A percentile compares a stretch with the other conserved stretches of the same genome.
These are phyloP conservation scores for Termitomyces sp. DNA, from an alignment of 768 basidiomycete species.

Conservation along the genomic window DNA sequence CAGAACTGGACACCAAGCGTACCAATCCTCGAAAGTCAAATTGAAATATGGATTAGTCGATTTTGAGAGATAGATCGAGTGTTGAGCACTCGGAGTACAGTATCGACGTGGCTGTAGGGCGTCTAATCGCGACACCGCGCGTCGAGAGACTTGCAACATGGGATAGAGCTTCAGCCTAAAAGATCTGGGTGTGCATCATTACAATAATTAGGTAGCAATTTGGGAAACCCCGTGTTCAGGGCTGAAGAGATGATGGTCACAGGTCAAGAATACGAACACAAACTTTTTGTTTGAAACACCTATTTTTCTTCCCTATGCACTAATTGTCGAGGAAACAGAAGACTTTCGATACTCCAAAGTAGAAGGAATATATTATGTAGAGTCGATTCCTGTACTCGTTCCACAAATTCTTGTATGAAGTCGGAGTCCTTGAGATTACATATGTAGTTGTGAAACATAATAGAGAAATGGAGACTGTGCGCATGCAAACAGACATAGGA, in stretches of 20 bases:
- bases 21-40: constrained; percentile 90
- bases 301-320: too few relatives aligned
- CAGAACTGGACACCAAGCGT: background rate
- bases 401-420: too few relatives aligned
- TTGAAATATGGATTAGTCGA: constrained; percentile 88
- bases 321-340: too few relatives aligned
- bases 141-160: constrained; percentile 15
- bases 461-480: too few relatives aligned
- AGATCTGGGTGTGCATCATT: background rate
- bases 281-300: too few relatives aligned
- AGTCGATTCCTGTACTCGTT: too few relatives aligned
- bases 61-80: constrained; percentile 67
- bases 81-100: constrained; percentile 27
- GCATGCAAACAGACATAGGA: too few relatives aligned
- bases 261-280: too few relatives aligned
- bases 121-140: constrained; percentile 8
- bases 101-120: constrained; percentile 8
- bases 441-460: too few relatives aligned
- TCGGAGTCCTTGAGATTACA: too few relatives aligned
- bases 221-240: background rate
- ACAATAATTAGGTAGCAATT: background rate
- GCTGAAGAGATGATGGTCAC: background rate
- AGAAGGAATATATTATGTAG: too few relatives aligned
- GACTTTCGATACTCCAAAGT: too few relatives aligned
- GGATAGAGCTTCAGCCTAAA: background rate